Evolutionary conservation across 2,329 filamentous ascomycete species (phyloP), one percentile per base, ranked within the genome.

Genomic region (Fonsecaea pedrosoi): DNA sequence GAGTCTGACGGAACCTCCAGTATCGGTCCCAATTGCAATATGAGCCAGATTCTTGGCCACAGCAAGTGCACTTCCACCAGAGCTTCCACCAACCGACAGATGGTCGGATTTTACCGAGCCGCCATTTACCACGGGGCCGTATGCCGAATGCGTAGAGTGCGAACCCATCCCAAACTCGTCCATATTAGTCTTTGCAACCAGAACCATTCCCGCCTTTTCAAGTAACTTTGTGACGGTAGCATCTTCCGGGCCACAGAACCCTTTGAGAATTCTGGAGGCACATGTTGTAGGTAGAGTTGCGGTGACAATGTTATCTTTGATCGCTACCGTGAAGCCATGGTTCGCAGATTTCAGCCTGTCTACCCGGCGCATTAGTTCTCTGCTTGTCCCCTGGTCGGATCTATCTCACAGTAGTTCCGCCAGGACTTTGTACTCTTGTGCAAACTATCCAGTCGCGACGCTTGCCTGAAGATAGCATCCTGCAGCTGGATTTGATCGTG

Each of bases 81-180:
- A 98, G 77, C 94, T 97, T 35, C 94, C 94, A 42, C 94, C 94
- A 0, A 91, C 90, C 0, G 92, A 95, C 32, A 87, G 77, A 25
- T 78, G 75, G 37, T 80, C 77, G 7, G 79, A 81, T 68, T 85
- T 88, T 60, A 77, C 81, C 0, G 48, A 18, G 12, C 42, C 42
- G 4, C 67, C 65, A 54, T 72, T 70, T 54, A 55, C 21, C 4
- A 94, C 90, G 0, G 86, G 77, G 1, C 91, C 91, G 73, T 89
- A 87, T 62, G 83, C 79, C 0, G 92, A 93, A 73, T 89, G 81
- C 21, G 83, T 85, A 1, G 89, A 90, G 75, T 97, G 90, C 8
- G 92, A 96, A 1, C 93, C 93, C 94, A 97, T 97, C 34, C 94
- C 93, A 76, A 97, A 97, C 76, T 96, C 95, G 79, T 98, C 95